Evolutionary conservation across 78 protist genomes (phyloP).

Genomic region (Chrysochromulina tobinii): DNA sequence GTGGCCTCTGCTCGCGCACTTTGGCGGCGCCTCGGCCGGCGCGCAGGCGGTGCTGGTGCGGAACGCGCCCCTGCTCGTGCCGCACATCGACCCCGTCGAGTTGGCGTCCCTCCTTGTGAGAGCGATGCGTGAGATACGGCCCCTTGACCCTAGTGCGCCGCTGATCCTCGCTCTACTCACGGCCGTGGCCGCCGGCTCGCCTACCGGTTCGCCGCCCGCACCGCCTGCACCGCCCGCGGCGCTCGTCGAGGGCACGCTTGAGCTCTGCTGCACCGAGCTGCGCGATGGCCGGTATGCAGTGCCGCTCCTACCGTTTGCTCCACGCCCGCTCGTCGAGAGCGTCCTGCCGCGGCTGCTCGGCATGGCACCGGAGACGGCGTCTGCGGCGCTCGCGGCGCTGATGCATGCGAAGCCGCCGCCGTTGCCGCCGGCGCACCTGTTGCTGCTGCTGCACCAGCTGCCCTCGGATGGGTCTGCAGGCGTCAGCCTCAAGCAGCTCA

Average conservation of each 20-base stretch:
- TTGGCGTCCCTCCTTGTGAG: no score
- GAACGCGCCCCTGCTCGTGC: no score
- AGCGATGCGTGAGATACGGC: no score
- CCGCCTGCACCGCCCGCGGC: not conserved
- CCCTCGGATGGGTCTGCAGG: not conserved
- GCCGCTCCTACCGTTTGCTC: not conserved
- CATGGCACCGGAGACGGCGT: not conserved
- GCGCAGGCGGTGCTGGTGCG: not conserved
- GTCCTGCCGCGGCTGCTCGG: not conserved
- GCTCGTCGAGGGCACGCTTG: not conserved
- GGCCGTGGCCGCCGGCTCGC: no score
- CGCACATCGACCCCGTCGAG: no score
- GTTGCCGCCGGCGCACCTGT: not conserved
- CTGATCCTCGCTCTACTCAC: no score
- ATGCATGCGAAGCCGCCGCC: not conserved
- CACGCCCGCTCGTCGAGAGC: not conserved
- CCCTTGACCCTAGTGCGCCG: no score
- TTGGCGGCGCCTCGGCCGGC: not conserved
- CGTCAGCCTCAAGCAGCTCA: not conserved
- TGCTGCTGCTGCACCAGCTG: not conserved
- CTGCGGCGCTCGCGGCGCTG: not conserved
- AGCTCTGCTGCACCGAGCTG: not conserved
- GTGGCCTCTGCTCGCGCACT: not conserved
- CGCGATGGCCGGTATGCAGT: not conserved
- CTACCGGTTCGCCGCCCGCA: no score